Conservation (phyloP, 2,329 filamentous ascomycete species). For the Fusarium sp. region DNA sequence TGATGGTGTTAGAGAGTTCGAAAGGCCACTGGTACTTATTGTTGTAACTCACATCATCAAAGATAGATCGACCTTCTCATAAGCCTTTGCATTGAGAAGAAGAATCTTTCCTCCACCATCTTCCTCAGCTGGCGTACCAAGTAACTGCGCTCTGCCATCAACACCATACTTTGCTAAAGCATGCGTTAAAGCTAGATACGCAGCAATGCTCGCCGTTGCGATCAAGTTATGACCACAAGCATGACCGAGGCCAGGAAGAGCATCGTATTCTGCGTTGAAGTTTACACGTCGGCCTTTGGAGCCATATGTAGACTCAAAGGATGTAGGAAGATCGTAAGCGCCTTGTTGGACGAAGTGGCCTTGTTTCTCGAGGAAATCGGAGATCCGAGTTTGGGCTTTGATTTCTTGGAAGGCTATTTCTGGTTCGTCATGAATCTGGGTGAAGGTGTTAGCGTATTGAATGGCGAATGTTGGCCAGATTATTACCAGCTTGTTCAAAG, state of each 20-base stretch:
- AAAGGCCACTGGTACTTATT: not conserved
- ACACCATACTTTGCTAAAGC: not conserved
- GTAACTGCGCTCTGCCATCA: not conserved
- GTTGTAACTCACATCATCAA: not conserved
- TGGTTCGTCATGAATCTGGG: not conserved
- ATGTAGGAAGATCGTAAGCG: not conserved
- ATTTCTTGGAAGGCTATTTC: not conserved
- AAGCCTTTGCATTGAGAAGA: not conserved
- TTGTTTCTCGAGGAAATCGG: not conserved
- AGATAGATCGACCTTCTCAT: not conserved
- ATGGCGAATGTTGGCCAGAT: too few relatives aligned
- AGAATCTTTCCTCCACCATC: not conserved
- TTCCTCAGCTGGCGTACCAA: not conserved
- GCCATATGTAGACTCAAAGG: not conserved
- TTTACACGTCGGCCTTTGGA: not conserved
- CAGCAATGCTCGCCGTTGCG: not conserved
- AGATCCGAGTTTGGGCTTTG: not conserved
- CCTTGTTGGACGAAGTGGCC: not conserved
- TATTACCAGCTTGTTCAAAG: not conserved
- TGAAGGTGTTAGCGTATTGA: not conserved
- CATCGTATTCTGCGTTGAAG: not conserved
- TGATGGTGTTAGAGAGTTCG: accelerated
- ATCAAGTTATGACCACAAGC: not conserved
- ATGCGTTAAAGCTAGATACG: not conserved
- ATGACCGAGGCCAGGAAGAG: not conserved